Evolutionary conservation across 2,329 filamentous ascomycete species (phyloP), one percentile per base, ranked within the genome.

Genomic region (Cladophialophora exuberans): DNA sequence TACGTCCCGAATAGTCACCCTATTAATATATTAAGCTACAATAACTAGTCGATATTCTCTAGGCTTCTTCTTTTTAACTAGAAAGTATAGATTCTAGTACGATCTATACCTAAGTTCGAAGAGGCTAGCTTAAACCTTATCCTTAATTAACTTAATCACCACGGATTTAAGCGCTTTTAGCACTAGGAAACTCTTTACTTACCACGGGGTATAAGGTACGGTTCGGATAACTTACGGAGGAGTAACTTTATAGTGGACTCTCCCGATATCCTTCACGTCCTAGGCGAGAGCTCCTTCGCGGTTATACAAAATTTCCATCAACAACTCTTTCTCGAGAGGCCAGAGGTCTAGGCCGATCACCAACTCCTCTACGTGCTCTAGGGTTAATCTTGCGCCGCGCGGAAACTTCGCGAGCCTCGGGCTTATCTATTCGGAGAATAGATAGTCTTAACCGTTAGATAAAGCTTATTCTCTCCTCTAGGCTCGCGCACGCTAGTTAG

Each of bases 61-160:
- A 17, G 26, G n/a, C 43, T 33, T 46, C 18, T 35, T 46, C 43
- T 46, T 46, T 15, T 46, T 46, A 33, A 46, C 5, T 6, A 33
- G 28, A 10, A 46, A 46, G 4, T 13, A 46, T 1, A 10, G 26
- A 6, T 46, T 46, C 13, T n/a, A 13, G 23, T 46, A 46, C 2
- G 9, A 33, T 2, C 7, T 22, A 33, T 46, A 28, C 4, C n/a
- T 9, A 1, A 4, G 4, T n/a, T 46, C 13, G 13, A 46, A 46
- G 17, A 46, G 26, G 11, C 26, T 9, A 11, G 3, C 13, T 3
- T 33, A 18, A 13, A 46, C 22, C 15, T 46, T 46, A 3, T 46
- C 25, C 10, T 33, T 46, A 22, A 46, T 18, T 33, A 33, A n/a
- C 28, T 23, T 33, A 33, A 46, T 46, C 6, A 33, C 9, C 6